phyloP scores from a whole-genome alignment of 1,139 yeast species.

The Blastobotrys malaysiensis region DNA sequence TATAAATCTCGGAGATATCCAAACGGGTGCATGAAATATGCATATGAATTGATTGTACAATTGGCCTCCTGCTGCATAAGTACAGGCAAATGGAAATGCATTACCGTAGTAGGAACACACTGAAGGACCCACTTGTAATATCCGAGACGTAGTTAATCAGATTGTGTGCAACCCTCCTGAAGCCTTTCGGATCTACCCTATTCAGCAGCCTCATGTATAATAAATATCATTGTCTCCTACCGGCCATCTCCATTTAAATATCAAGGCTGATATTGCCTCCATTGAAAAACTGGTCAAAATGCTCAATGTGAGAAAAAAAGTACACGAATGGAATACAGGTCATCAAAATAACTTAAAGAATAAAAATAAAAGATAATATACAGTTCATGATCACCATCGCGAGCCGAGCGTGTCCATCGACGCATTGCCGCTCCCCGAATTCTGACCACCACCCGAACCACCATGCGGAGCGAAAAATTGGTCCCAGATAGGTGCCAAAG shows the following conservation, averaged over 20 bases:
- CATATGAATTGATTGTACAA: not conserved
- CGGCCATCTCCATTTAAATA: not conserved
- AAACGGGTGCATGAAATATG: not conserved
- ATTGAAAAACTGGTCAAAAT: not conserved
- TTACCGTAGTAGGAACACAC: no score
- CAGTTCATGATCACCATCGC: conserved; percentile 4
- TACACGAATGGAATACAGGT: no score
- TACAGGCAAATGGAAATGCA: no score
- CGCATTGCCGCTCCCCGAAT: not conserved
- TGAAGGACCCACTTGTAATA: no score
- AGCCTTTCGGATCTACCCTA: not conserved
- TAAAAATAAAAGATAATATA: not conserved
- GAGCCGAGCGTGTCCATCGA: conserved; percentile 6
- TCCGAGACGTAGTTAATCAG: no score
- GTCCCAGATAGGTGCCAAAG: conserved; percentile 71
- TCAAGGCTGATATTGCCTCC: no score
- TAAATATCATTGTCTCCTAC: not conserved
- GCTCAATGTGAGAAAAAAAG: no score
- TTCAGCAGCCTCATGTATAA: not conserved
- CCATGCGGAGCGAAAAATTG: conserved; percentile 45
- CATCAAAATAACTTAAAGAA: not conserved
- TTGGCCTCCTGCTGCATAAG: no score
- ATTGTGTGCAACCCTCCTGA: not conserved
- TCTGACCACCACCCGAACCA: not conserved
- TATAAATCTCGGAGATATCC: not conserved